A percentile compares a stretch with the other conserved stretches of the same genome.
Evolutionary conservation across 1,139 yeast species (phyloP).

Genomic region (Magnusiomyces paraingens): DNA sequence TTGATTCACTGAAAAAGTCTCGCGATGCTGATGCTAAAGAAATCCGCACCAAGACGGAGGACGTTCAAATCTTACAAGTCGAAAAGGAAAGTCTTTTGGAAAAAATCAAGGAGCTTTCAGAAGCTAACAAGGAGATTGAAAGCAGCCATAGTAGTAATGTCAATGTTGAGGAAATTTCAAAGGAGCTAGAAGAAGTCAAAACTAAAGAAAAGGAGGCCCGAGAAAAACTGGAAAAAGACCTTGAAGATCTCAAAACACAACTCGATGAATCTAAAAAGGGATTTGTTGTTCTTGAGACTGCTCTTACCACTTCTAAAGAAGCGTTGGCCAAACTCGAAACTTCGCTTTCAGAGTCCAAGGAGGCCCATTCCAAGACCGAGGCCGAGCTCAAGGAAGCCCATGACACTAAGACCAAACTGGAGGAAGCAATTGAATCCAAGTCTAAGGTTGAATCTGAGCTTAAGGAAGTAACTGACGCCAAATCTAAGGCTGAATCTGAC

Average conservation of each 20-base stretch:
- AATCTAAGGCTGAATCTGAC: too few species aligned
- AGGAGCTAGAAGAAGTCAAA: conserved; percentile 8
- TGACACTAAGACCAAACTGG: too few species aligned
- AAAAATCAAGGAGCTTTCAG: conserved; percentile 1
- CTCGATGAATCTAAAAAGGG: conserved; percentile 6
- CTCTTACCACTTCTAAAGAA: neutral
- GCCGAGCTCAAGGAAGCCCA: conserved; percentile 1
- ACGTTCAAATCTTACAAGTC: neutral
- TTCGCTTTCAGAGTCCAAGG: conserved; percentile 3
- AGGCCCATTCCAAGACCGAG: conserved; percentile 1
- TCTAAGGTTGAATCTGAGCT: too few species aligned
- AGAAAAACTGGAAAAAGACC: conserved; percentile 7
- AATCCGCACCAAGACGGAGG: neutral
- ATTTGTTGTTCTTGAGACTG: neutral
- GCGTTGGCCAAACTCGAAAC: too few species aligned
- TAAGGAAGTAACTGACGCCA: too few species aligned
- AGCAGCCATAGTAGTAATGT: neutral
- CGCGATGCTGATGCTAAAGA: conserved; percentile 13
- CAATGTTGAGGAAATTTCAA: neutral
- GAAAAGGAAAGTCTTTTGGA: conserved; percentile 13
- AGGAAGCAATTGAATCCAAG: too few species aligned
- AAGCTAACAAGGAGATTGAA: neutral
- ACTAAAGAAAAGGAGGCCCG: neutral
- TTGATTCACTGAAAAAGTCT: conserved; percentile 20
- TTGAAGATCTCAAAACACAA: conserved; percentile 26